A percentile compares a stretch with the other conserved stretches of the same genome.
Evolutionary conservation across 208 protist genomes (phyloP).

Genomic region (Trypanosoma avium): DNA sequence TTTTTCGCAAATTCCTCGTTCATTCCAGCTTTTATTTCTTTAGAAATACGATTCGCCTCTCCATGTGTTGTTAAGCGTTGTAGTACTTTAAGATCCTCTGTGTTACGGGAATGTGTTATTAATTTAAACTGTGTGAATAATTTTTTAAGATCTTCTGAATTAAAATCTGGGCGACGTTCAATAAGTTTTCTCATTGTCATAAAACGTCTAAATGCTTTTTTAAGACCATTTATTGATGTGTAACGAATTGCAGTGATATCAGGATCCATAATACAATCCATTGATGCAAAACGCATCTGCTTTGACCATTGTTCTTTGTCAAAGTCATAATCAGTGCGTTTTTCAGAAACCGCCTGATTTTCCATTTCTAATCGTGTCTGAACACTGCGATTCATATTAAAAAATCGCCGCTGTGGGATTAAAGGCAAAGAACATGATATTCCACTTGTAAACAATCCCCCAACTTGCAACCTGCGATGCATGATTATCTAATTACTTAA

Average conservation of each 20-base stretch:
- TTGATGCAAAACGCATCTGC: constrained; percentile 89
- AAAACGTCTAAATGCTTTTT: constrained; percentile 76
- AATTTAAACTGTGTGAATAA: constrained; percentile 77
- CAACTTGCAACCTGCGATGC: constrained; percentile 4
- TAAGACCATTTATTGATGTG: constrained; percentile 68
- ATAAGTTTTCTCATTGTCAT: constrained; percentile 87
- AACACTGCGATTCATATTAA: constrained; percentile 90
- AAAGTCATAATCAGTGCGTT: constrained; percentile 90
- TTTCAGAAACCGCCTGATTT: constrained; percentile 59
- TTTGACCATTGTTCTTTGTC: constrained; percentile 93
- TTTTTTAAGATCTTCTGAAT: constrained; percentile 57
- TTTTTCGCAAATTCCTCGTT: constrained; percentile 88
- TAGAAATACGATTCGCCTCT: constrained; percentile 79
- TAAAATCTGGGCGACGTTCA: constrained; percentile 85
- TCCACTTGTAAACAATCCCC: background rate
- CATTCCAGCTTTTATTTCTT: constrained; percentile 73
- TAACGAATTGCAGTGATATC: constrained; percentile 83
- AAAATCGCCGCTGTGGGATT: constrained; percentile 21
- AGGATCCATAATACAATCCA: constrained; percentile 93
- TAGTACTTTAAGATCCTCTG: constrained; percentile 61
- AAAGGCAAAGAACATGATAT: background rate
- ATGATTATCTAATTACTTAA: background rate
- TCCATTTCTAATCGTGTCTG: constrained; percentile 85
- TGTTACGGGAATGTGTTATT: constrained; percentile 60
- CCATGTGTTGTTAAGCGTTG: constrained; percentile 88